Base-by-base conservation (phyloP, 2,329 filamentous ascomycete genomes). In the Fusarium chaquense region DNA sequence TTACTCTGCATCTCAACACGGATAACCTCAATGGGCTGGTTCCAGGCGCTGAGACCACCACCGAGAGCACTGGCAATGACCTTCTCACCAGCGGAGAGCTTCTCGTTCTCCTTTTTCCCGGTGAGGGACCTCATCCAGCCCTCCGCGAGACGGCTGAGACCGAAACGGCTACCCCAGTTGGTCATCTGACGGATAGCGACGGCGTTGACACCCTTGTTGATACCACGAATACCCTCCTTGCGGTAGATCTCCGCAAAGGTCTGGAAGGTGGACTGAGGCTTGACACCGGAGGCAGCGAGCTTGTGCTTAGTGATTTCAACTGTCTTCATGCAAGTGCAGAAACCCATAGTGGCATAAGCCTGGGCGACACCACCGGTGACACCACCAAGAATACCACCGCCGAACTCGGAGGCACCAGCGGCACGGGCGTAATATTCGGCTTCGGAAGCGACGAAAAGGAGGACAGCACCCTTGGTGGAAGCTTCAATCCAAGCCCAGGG, bases 291-390 rank as follows among this genome's bases (percentile, higher is more conserved):
- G 35, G 93, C 91, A 16, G 93, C 94, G 78, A 96, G 86, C 89
- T 98, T 98, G 87, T 96, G 92, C 85, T 98, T 97, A 79, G 96
- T 99, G 83, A 99, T 99, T 83, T 99, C 96, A 73, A 98, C 96
- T 70, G 96, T 99, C 90, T 99, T 99, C 96, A 99, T 99, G 89
- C 96, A 99, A 67, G 96, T 99, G 85, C 96, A 99, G 90, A 99
- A 99, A 75, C 96, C 96, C 95, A 99, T 99, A 81, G 96, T 99
- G 73, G 96, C 96, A 81, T 99, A 99, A 65, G 96, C 96, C 85
- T 99, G 96, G 47, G 95, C 96, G 63, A 99, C 90, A 87, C 96
- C 96, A 80, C 96, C 96, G 24, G 90, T 87, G 86, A 99, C 93
- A 82, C 96, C 96, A 77, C 96, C 96, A 33, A 86, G 80, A 83